A percentile compares a stretch with the other conserved stretches of the same genome.
Evolutionary conservation across 768 basidiomycete genomes (phyloP).

Genomic region (Phaeotremella skinneri): DNA sequence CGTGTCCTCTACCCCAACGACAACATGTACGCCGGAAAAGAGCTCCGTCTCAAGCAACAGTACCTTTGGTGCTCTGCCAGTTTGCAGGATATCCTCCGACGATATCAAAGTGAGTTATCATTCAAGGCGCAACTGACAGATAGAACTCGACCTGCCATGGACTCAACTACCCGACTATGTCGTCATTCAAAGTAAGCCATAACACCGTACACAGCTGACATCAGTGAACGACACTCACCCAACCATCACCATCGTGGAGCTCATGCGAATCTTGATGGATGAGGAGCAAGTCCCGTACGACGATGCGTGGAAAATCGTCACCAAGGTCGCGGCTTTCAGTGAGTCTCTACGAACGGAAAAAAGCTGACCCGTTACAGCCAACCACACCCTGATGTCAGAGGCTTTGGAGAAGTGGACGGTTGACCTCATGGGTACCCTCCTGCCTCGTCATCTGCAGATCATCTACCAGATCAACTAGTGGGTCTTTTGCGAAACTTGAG

Average conservation of each 20-base stretch:
- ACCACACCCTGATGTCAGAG: constrained; percentile 68
- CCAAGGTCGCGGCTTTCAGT: constrained; percentile 90
- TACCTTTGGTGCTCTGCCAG: constrained; percentile 61
- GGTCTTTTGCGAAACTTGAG: constrained; percentile 7
- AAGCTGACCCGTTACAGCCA: constrained; percentile 17
- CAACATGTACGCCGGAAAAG: constrained; percentile 59
- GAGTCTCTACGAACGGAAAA: constrained; percentile 53
- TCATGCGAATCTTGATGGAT: constrained; percentile 81
- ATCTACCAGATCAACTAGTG: constrained; percentile 44
- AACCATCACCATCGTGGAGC: constrained; percentile 88
- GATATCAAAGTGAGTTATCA: constrained; percentile 64
- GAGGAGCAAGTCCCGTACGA: constrained; percentile 86
- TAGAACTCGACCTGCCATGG: constrained; percentile 70
- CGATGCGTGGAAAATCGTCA: constrained; percentile 81
- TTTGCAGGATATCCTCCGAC: constrained; percentile 71
- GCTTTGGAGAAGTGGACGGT: constrained; percentile 78
- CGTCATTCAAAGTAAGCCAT: constrained; percentile 66
- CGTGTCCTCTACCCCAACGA: constrained; percentile 96
- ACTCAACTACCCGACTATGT: constrained; percentile 76
- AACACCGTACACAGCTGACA: constrained; percentile 6
- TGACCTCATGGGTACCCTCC: constrained; percentile 74
- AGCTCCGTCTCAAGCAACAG: constrained; percentile 83
- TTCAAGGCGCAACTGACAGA: background rate
- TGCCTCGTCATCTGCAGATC: constrained; percentile 62
- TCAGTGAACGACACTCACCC: constrained; percentile 73